Conservation (phyloP, 192 early-diverging fungal species). For the Entrophospora sp. region DNA sequence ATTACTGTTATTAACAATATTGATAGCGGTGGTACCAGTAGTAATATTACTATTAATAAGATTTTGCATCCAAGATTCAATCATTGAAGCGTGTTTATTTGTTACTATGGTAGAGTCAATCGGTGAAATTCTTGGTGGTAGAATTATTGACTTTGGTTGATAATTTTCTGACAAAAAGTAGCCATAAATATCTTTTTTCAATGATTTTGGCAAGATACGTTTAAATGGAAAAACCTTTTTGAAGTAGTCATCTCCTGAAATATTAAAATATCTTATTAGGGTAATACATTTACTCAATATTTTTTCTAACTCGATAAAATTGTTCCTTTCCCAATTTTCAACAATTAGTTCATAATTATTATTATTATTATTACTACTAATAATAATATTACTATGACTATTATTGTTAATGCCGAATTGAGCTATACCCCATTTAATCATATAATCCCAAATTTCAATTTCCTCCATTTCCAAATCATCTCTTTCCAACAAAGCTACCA, state of each 20-base stretch:
- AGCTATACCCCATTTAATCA: not conserved
- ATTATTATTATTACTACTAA: too few relatives aligned
- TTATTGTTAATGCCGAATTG: not conserved
- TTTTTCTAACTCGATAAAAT: too few relatives aligned
- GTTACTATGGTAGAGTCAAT: conserved; percentile 3
- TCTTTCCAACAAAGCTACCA: not conserved
- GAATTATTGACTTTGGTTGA: not conserved
- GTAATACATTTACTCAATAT: too few relatives aligned
- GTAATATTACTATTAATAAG: not conserved
- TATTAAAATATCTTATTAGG: conserved; percentile 1
- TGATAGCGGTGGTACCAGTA: not conserved
- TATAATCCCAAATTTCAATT: not conserved
- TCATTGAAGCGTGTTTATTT: not conserved
- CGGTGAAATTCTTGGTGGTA: not conserved
- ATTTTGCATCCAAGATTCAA: conserved; percentile 8
- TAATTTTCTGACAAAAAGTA: not conserved
- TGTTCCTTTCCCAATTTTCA: too few relatives aligned
- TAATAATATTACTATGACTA: not conserved
- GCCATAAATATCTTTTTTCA: not conserved
- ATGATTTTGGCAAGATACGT: not conserved
- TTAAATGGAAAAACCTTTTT: conserved; percentile 3
- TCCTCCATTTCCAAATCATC: conserved; percentile 7
- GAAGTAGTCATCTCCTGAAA: not conserved
- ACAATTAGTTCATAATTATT: too few relatives aligned
- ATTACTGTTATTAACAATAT: not conserved